Evolutionary conservation across 192 early-diverging fungal species (phyloP), one percentile per base, ranked within the genome.

Genomic region (Ambispora gerdemannii): DNA sequence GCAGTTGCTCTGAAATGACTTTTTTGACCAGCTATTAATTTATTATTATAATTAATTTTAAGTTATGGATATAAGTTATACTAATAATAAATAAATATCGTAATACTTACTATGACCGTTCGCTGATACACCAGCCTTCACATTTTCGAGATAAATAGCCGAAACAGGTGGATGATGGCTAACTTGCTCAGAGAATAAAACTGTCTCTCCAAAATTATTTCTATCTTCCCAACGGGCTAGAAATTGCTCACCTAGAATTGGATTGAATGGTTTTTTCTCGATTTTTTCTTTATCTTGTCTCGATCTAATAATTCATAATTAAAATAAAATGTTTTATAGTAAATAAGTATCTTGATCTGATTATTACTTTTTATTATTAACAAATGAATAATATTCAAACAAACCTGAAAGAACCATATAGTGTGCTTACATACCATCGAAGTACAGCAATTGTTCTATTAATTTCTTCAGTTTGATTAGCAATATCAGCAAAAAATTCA

Each of bases 191-290:
- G 92, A 84, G 8, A 96, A 74, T 74, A 91, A 95, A 71, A 82
- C 89, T 24, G 92, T 89, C 51, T 87, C 80, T n/a, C n/a, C n/a
- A n/a, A n/a, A n/a, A n/a, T n/a, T n/a, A 33, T 91, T 87, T 4
- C 75, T 76, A 75, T 93, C 88, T 63, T 82, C 80, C 83, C 87
- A 96, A 66, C 84, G 77, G 55, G 92, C 93, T n/a, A 88, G 87
- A 81, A 96, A 96, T 20, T 90, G 81, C 76, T 98, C 96, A 51
- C 95, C 94, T 32, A 98, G 83, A 24, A 95, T 86, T 27, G 96
- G 94, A 63, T 96, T 96, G 78, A 94, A 98, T 3, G 96, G 94
- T 74, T 98, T 98, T 70, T 93, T 91, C 69, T 93, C 92, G 74
- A 81, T 84, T 77, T 86, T 81, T 10, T 85, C 87, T 58, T 86